Evolutionary conservation across 768 basidiomycete species (phyloP).

Genomic region (Podaxis carcinomalis): DNA sequence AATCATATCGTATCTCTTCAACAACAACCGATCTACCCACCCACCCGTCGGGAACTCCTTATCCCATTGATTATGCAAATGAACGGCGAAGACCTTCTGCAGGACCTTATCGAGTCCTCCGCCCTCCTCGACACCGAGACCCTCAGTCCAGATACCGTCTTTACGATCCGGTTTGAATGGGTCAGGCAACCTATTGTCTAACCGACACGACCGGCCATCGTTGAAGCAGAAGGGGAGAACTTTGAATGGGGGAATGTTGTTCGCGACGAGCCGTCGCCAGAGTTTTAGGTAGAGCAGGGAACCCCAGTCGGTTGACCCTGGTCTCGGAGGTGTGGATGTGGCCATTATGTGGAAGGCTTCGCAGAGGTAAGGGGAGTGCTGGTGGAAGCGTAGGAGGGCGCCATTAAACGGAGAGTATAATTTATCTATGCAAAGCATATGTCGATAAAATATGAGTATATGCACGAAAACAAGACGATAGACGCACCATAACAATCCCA

Average conservation of each 20-base stretch:
- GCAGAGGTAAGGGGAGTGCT: slow-evolving; percentile 93
- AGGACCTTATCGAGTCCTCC: slow-evolving; percentile 62
- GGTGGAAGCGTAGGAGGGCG: slow-evolving; percentile 89
- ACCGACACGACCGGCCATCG: slow-evolving; percentile 86
- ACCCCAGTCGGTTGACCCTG: slow-evolving; percentile 92
- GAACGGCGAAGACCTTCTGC: slow-evolving; percentile 77
- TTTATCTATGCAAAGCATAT: slow-evolving; percentile 28
- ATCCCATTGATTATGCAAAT: slow-evolving; percentile 96
- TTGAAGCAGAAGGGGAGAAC: slow-evolving; percentile 94
- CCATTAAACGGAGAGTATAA: slow-evolving; percentile 73
- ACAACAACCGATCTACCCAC: slow-evolving; percentile 81
- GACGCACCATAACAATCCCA: slow-evolving; percentile 96
- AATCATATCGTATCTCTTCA: slow-evolving; percentile 54
- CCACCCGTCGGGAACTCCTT: slow-evolving; percentile 79
- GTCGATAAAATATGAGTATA: neutral
- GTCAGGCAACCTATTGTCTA: slow-evolving; percentile 91
- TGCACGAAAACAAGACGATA: neutral
- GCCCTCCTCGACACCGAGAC: slow-evolving; percentile 53
- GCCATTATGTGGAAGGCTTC: slow-evolving; percentile 93
- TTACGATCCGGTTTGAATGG: slow-evolving; percentile 65
- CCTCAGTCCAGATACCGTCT: slow-evolving; percentile 64
- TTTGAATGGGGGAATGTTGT: slow-evolving; percentile 77
- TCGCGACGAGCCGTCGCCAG: slow-evolving; percentile 77
- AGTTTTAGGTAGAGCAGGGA: slow-evolving; percentile 87
- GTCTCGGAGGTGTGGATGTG: slow-evolving; percentile 63